phyloP scores from a whole-genome alignment of 768 basidiomycete genomes.

The Mycena galericulata region DNA sequence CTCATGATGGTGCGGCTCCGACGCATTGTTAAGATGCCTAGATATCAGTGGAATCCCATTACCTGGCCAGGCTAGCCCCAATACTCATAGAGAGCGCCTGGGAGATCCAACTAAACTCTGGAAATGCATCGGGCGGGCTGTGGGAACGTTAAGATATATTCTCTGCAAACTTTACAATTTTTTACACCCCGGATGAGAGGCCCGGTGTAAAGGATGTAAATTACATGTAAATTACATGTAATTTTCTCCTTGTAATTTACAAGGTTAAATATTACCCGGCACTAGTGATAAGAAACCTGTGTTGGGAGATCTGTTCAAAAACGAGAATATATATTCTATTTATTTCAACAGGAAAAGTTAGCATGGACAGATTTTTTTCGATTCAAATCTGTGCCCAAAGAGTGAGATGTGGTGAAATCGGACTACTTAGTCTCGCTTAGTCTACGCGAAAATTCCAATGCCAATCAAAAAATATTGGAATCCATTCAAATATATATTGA shows the following conservation, averaged over 20 bases:
- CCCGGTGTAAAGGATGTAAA: slow-evolving; percentile 5
- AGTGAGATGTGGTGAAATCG: too few species aligned
- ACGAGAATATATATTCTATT: too few species aligned
- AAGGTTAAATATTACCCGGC: neutral
- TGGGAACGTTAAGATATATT: neutral
- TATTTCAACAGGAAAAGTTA: too few species aligned
- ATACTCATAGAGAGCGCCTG: too few species aligned
- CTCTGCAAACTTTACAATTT: slow-evolving; percentile 1
- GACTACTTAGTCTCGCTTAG: too few species aligned
- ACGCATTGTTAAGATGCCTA: neutral
- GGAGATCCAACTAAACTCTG: neutral
- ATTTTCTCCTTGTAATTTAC: slow-evolving; percentile 2
- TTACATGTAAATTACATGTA: slow-evolving; percentile 12
- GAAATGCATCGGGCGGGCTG: neutral
- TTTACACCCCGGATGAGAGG: neutral
- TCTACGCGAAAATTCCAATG: too few species aligned
- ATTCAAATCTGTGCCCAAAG: too few species aligned
- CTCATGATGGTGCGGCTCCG: neutral
- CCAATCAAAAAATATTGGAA: too few species aligned
- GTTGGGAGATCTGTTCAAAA: too few species aligned
- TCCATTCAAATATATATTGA: too few species aligned
- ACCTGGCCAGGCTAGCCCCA: too few species aligned
- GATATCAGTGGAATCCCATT: neutral
- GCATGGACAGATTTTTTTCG: too few species aligned
- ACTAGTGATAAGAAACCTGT: neutral